These are phyloP conservation scores for Niebla homalea DNA, from an alignment of 495 filamentous ascomycete species.

Conservation along the genomic window DNA sequence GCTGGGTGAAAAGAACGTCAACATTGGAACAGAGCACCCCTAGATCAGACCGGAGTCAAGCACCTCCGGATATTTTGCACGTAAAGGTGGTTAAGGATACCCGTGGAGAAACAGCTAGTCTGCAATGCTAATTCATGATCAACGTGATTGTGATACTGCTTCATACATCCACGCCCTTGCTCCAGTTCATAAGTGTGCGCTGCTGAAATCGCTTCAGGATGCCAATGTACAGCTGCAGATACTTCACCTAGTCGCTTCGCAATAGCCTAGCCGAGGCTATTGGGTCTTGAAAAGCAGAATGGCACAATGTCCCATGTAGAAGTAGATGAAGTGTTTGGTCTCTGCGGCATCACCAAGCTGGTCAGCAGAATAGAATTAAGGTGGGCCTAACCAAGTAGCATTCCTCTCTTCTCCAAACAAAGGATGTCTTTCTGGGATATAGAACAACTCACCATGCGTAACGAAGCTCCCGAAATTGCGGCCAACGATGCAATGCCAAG, in stretches of 20 bases:
- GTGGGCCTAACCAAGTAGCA: neutral
- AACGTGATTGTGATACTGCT: no score
- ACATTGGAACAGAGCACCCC: no score
- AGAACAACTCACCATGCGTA: constrained; percentile 62
- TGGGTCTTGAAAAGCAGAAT: constrained; percentile 99
- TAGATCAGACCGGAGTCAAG: no score
- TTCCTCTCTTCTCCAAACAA: neutral
- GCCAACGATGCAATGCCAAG: constrained; percentile 98
- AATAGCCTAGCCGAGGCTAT: constrained; percentile 33
- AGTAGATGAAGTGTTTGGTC: constrained; percentile 99
- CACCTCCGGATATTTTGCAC: no score
- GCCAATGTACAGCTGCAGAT: no score
- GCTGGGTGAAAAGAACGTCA: neutral
- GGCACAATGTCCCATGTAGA: constrained; percentile 96
- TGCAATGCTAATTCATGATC: no score
- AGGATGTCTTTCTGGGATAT: neutral
- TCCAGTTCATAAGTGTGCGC: no score
- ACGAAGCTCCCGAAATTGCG: constrained; percentile 99
- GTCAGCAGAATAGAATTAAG: neutral
- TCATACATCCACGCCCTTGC: no score
- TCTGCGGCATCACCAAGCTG: constrained; percentile 37
- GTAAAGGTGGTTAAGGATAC: no score
- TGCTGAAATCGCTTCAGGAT: no score
- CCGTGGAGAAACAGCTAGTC: no score
- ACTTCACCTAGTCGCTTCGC: neutral